Base-by-base conservation (phyloP, 768 basidiomycete genomes). In the Rhizopogon rudus region DNA sequence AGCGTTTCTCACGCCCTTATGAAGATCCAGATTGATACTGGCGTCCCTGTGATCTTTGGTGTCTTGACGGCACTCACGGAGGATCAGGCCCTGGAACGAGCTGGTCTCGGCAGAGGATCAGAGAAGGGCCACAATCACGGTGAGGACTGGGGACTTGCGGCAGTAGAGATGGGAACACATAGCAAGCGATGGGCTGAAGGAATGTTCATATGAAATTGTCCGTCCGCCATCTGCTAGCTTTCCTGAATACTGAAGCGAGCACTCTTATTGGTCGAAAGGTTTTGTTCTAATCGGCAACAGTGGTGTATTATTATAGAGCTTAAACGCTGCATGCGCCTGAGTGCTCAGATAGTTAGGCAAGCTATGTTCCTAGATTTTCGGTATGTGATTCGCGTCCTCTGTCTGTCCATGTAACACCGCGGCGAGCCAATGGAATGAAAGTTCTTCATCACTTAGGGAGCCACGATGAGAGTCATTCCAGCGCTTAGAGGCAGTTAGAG, bases 91-190 rank as follows among this genome's bases (percentile, higher is more conserved):
- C 71, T 98, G 63, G 90, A 95, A 64, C 76, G 97, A 57, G 92
- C 97, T n/a, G 97, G 97, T 4, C 71, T 99, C 44, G 91, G 88
- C 17, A 73, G 75, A 54, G 86, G 81, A 12, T 76, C 67, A 51
- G 73, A 78, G 57, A 87, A 87, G 65, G 93, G 93, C 2, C 97
- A 98, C 66, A 98, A 98, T 72, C 96, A 99, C 65, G 96, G 96
- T 16, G 92, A 94, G 70, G 96, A 98, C 62, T 99, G 95, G 95
- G 96, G 89, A n/a, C 67, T 86, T 40, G 95, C 95, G 3, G 96
- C 96, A 3, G 93, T 98, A 6, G 96, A 99, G 68, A 93, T 93
- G 91, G 89, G 84, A 2, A 75, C 75, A 33, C 84, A 83, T 54
- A 72, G 78, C 48, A 80, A 77, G 57, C 75, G 77, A 29, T 93